Evolutionary conservation across 2,329 filamentous ascomycete genomes (phyloP), one percentile per base, ranked within the genome.

Genomic region (Trichophyton verrucosum): DNA sequence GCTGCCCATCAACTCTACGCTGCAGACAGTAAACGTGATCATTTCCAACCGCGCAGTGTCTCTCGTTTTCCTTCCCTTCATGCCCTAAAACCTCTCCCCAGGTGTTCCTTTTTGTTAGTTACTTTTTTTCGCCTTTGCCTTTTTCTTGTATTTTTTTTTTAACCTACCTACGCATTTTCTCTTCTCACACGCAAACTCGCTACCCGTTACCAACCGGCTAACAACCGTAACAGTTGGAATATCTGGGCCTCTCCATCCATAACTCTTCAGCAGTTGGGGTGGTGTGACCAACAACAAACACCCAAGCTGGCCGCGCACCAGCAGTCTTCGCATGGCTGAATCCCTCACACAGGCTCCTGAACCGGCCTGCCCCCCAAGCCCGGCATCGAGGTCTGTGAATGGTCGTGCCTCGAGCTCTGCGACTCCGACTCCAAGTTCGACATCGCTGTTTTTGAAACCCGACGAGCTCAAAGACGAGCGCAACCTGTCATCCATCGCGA

Each of bases 331-430:
- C 70, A 76, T 76, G 74, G 74, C 74, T 66, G 71, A 72, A 62
- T 71, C 74, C 71, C 73, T 75, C 69, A 72, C 72, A 66, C 71
- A 73, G 47, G 74, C 68, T 67, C 72, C 71, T 69, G 74, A 76
- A 64, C 70, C 73, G 61, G 68, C 74, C 65, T 66, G 71, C 61
- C 68, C 74, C 59, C 71, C 73, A 20, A 74, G 71, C 58, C 67
- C 73, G 7, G 65, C 74, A 46, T 64, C 72, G n/a, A 65, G 65
- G 59, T 27, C 68, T 15, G 66, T 69, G 61, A 68, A 65, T 62
- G 61, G 69, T 20, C 64, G 72, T 36, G 67, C 71, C 57, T 66
- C 71, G 22, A 69, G 62, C 56, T 61, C 72, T 20, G 62, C 69
- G 17, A 71, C 72, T 42, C 66, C 72, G 24, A 65, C 73, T 44